Conservation (phyloP, 2,329 filamentous ascomycete species). For the Aspergillus puulaauensis region DNA sequence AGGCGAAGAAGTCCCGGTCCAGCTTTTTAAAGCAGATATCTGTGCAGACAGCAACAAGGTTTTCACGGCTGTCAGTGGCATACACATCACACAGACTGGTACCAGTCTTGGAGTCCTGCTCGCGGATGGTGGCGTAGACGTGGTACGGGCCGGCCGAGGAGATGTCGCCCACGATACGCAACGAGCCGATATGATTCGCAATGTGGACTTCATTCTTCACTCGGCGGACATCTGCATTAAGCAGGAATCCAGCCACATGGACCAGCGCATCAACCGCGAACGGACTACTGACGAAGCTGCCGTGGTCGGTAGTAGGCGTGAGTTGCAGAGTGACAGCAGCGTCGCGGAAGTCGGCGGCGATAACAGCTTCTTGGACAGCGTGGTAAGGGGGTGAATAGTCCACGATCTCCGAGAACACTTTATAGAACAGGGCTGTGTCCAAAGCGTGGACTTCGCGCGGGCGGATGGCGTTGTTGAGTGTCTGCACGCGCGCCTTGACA, state of each 20-base stretch:
- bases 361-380: constrained; percentile 26
- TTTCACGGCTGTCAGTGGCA: constrained; percentile 39
- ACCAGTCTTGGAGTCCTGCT: constrained; percentile 12
- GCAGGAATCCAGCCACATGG: constrained; percentile 27
- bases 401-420: constrained; percentile 27
- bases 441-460: constrained; percentile 16
- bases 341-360: constrained; percentile 23
- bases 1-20: neutral
- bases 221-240: constrained; percentile 17
- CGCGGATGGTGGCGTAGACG: constrained; percentile 35
- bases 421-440: constrained; percentile 23
- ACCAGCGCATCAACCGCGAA: constrained; percentile 20
- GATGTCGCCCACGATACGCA: constrained; percentile 24
- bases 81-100: constrained; percentile 57
- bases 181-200: constrained; percentile 28
- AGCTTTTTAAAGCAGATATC: constrained; percentile 12
- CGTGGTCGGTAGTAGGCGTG: neutral
- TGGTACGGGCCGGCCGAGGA: constrained; percentile 15
- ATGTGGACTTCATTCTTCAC: constrained; percentile 9
- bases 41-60: constrained; percentile 7
- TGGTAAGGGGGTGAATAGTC: constrained; percentile 26
- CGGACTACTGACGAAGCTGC: constrained; percentile 19
- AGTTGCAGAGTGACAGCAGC: constrained; percentile 23
- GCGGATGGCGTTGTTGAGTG: neutral
- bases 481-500: neutral